Base-by-base conservation (phyloP, 2,329 filamentous ascomycete genomes). In the Salinomyces thailandicus region DNA sequence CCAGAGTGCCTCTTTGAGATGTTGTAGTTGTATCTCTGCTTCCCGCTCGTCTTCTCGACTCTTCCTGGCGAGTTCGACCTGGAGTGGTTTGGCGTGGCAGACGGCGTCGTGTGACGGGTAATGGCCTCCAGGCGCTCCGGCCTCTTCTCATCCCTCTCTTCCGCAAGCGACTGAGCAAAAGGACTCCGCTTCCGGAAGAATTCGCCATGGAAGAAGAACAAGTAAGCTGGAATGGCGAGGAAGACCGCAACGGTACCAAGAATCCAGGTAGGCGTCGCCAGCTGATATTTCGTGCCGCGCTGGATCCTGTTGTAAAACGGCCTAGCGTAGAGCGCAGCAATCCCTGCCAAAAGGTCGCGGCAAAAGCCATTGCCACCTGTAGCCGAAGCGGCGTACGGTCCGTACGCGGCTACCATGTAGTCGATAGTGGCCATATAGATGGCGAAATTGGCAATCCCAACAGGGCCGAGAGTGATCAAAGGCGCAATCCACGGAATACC, bases 341-440 rank as follows among this genome's bases (percentile, higher is more conserved):
- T 67, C 57, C 81, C 81, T 2, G 81, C 81, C 0, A 85, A 62
- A 58, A 85, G 77, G 52, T 85, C 81, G 46, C 81, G 71, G 2
- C 79, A 71, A 62, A 80, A 84, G 2, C 80, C 81, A 44, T 85
- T 85, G 14, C 81, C 81, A 27, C 81, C 81, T 0, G 81, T 85
- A 1, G 81, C 81, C 0, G 79, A 83, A 1, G 81, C 80, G 2
- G 79, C 75, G 54, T 83, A 85, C 0, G 75, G 74, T 0, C 81
- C 81, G 49, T 85, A 81, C 0, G 79, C 77, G 39, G 76, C 78
- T 26, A 83, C 72, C 72, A 83, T 83, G 61, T 85, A 85, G 36
- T 58, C 52, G 34, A 55, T 53, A 3, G 53, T 54, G 8, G 48
- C 47, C 38, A 53, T 47, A 43, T 59, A 58, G 39, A 59, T 56